These are phyloP conservation scores for Wickerhamiella sergipiensis DNA, from an alignment of 805 yeast species.

Conservation along the genomic window DNA sequence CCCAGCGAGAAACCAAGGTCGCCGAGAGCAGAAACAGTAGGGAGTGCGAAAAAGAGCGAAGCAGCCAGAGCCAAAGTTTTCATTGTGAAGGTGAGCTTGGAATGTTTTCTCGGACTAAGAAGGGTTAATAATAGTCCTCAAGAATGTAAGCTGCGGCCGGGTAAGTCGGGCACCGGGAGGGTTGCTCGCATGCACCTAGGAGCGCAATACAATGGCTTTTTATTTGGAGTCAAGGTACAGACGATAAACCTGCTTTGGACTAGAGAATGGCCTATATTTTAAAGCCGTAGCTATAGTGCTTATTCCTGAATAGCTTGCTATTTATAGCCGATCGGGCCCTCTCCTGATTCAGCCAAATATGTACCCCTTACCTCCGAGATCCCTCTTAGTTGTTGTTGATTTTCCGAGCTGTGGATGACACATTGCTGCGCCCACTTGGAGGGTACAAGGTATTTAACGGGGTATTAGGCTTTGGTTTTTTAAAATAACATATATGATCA, in stretches of 20 bases:
- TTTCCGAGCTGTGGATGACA: background rate
- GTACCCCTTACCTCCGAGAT: background rate
- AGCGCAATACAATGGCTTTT: background rate
- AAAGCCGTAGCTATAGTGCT: no score
- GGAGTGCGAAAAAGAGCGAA: constrained; percentile 27
- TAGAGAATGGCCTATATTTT: no score
- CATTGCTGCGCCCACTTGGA: background rate
- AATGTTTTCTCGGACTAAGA: background rate
- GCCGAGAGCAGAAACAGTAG: constrained; percentile 46
- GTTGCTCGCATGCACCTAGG: background rate
- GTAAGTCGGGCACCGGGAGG: background rate
- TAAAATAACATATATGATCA: no score
- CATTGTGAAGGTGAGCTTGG: constrained; percentile 10
- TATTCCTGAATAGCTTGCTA: background rate
- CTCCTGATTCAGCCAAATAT: background rate
- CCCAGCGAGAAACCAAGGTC: constrained; percentile 79
- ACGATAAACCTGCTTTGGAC: background rate
- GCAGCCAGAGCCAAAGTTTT: constrained; percentile 33
- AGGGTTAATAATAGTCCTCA: background rate
- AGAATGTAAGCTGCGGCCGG: background rate
- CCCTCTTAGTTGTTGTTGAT: background rate
- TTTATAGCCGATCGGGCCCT: background rate
- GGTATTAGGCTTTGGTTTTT: no score
- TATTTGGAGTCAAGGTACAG: background rate
- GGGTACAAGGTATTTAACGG: background rate